These are phyloP conservation scores for Podospora tetraspora DNA, from an alignment of 495 filamentous ascomycete genomes.

Conservation along the genomic window DNA sequence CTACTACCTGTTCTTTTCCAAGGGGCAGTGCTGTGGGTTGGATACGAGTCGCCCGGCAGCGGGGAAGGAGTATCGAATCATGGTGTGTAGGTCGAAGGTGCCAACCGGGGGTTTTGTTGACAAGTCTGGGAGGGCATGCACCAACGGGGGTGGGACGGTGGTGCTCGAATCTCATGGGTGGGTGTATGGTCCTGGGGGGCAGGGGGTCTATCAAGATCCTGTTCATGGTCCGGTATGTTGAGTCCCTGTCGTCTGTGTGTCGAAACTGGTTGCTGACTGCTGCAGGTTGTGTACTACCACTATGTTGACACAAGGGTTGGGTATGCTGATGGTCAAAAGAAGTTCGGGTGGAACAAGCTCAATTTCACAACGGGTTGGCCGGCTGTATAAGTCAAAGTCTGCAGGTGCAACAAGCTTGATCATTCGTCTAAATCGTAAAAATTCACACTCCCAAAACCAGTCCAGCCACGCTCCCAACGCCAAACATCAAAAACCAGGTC, in stretches of 20 bases:
- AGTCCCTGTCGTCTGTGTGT: not conserved
- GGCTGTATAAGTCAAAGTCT: slow-evolving; percentile 31
- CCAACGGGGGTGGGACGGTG: slow-evolving; percentile 55
- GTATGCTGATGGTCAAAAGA: slow-evolving; percentile 57
- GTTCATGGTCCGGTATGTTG: slow-evolving; percentile 29
- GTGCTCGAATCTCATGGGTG: slow-evolving; percentile 57
- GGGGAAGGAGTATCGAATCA: slow-evolving; percentile 63
- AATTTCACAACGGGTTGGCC: slow-evolving; percentile 66
- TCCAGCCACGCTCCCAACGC: not conserved
- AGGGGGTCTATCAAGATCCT: slow-evolving; percentile 43
- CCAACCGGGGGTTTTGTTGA: slow-evolving; percentile 58
- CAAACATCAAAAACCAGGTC: not conserved
- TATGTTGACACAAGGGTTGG: slow-evolving; percentile 61
- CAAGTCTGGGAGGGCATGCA: slow-evolving; percentile 50
- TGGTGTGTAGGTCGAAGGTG: slow-evolving; percentile 53
- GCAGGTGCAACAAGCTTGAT: not conserved
- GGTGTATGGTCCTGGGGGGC: slow-evolving; percentile 68
- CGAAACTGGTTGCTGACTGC: not conserved
- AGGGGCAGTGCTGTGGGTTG: slow-evolving; percentile 58
- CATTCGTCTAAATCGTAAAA: not conserved
- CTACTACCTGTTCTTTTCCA: slow-evolving; percentile 64
- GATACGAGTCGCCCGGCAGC: slow-evolving; percentile 41
- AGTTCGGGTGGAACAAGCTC: slow-evolving; percentile 64
- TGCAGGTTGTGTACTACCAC: slow-evolving; percentile 64
- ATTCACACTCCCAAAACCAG: not conserved